phyloP scores from a whole-genome alignment of 148 eudicot genomes.

The Dysphania ambrosioides region DNA sequence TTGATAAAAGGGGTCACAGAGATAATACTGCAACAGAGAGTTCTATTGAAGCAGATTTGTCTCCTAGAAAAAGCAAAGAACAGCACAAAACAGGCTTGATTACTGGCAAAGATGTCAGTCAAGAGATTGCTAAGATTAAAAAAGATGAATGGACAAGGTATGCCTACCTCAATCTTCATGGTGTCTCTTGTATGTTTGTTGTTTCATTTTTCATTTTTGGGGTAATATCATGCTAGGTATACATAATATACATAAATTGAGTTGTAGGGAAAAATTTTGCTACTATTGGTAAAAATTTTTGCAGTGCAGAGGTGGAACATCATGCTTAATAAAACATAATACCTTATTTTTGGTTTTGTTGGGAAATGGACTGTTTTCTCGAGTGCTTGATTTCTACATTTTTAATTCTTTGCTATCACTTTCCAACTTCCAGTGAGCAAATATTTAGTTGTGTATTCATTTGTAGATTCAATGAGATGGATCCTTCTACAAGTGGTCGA shows the following conservation, averaged over 20 bases:
- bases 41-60: constrained; percentile 44
- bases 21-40: constrained; percentile 17
- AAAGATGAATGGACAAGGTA: constrained; percentile 68
- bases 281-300: neutral
- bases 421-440: neutral
- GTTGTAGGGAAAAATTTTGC: neutral
- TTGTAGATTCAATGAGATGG: constrained; percentile 69
- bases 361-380: neutral
- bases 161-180: constrained; percentile 4
- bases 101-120: constrained; percentile 65
- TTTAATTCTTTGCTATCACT: neutral
- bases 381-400: neutral
- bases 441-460: neutral
- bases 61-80: constrained; percentile 51
- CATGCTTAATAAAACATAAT: neutral
- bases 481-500: constrained; percentile 67
- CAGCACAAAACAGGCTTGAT: constrained; percentile 69
- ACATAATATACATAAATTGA: neutral
- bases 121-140: constrained; percentile 57
- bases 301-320: neutral
- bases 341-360: neutral
- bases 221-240: neutral
- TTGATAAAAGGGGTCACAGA: constrained; percentile 7
- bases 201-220: neutral
- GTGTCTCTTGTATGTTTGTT: neutral